phyloP scores from a whole-genome alignment of 768 basidiomycete genomes.

The Serendipita sp. region DNA sequence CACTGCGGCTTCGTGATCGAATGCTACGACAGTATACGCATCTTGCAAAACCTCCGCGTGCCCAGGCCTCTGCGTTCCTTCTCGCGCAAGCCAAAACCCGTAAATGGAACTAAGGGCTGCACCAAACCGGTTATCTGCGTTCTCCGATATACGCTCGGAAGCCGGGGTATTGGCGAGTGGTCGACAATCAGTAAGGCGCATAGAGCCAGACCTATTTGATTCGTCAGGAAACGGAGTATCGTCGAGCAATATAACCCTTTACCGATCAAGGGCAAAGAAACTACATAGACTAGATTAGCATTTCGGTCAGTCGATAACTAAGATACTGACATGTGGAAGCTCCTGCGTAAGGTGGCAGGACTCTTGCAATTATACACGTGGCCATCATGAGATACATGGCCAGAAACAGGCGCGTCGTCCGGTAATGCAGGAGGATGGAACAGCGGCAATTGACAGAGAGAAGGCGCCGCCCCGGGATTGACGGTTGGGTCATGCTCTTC shows the following conservation, averaged over 20 bases:
- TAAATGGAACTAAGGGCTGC: conserved; percentile 41
- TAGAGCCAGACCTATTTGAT: conserved; percentile 26
- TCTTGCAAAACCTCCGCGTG: conserved; percentile 19
- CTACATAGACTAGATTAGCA: conserved; percentile 15
- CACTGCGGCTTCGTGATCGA: conserved; percentile 16
- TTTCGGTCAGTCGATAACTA: not conserved
- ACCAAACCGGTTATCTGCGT: conserved; percentile 35
- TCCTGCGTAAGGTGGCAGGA: conserved; percentile 29
- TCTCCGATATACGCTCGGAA: conserved; percentile 21
- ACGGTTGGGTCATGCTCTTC: conserved; percentile 31
- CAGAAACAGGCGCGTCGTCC: conserved; percentile 13
- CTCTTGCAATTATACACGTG: conserved; percentile 39
- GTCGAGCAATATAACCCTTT: not conserved
- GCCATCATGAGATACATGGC: conserved; percentile 36
- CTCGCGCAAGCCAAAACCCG: conserved; percentile 39
- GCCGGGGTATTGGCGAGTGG: conserved; percentile 31
- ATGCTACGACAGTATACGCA: conserved; percentile 41
- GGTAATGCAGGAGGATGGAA: conserved; percentile 29
- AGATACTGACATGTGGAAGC: conserved; percentile 35
- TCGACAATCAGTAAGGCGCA: conserved; percentile 24
- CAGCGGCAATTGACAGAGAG: conserved; percentile 36
- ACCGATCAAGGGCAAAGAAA: conserved; percentile 38
- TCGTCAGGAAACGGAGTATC: not conserved
- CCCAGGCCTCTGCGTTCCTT: conserved; percentile 18
- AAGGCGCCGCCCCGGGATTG: conserved; percentile 29